These are phyloP conservation scores for Entamoeba dispar DNA, from an alignment of 208 protist species.

Conservation along the genomic window DNA sequence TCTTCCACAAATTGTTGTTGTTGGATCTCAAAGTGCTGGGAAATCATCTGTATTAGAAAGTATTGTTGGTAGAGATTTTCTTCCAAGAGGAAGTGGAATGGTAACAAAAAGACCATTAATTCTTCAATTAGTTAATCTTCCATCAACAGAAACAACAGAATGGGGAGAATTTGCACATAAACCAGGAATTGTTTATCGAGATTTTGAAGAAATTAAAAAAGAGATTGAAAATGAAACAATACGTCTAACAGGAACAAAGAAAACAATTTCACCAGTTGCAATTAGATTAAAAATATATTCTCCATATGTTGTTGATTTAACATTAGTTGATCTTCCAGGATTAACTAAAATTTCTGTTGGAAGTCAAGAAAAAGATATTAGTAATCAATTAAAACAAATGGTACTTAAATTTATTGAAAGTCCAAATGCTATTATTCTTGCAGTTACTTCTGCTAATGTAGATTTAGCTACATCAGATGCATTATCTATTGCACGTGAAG, in stretches of 20 bases:
- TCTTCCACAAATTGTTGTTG: slow-evolving; percentile 90
- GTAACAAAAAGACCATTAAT: slow-evolving; percentile 91
- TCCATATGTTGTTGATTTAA: slow-evolving; percentile 78
- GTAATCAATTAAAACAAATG: slow-evolving; percentile 79
- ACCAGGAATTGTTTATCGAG: slow-evolving; percentile 59
- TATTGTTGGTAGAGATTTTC: slow-evolving; percentile 90
- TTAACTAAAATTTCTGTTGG: slow-evolving; percentile 89
- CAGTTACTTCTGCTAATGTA: slow-evolving; percentile 75
- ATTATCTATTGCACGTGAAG: slow-evolving; percentile 71
- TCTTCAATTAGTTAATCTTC: slow-evolving; percentile 59
- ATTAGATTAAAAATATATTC: slow-evolving; percentile 78
- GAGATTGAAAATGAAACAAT: slow-evolving; percentile 82
- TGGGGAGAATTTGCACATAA: slow-evolving; percentile 56
- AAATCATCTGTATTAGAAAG: slow-evolving; percentile 94
- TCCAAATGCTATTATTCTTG: slow-evolving; percentile 57
- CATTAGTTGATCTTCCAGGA: slow-evolving; percentile 94
- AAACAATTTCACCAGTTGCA: slow-evolving; percentile 69
- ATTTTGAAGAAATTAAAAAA: slow-evolving; percentile 74
- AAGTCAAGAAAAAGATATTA: slow-evolving; percentile 88
- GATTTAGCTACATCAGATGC: slow-evolving; percentile 95
- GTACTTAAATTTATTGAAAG: slow-evolving; percentile 73
- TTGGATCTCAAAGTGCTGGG: slow-evolving; percentile 70
- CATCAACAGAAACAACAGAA: slow-evolving; percentile 23
- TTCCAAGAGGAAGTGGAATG: slow-evolving; percentile 91
- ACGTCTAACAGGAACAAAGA: slow-evolving; percentile 66